A percentile compares a stretch with the other conserved stretches of the same genome.
phyloP scores from a whole-genome alignment of 257 asterid genomes.

The Nicotiana obtusifolia region DNA sequence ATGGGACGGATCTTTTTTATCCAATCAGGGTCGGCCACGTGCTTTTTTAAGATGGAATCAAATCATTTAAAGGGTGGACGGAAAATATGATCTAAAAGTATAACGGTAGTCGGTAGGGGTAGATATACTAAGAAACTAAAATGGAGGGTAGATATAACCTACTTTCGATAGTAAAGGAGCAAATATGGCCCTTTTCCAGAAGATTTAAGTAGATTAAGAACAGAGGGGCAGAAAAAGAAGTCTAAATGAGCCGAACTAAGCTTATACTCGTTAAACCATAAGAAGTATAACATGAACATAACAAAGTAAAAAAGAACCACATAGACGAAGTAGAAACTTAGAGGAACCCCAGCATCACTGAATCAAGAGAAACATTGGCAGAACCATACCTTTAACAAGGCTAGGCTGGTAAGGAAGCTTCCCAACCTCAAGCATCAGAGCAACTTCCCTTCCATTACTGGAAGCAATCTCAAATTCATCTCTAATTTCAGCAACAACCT shows the following conservation, averaged over 20 bases:
- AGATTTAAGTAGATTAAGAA: neutral
- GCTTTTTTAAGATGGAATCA: too few species aligned
- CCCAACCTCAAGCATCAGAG: slow-evolving; percentile 90
- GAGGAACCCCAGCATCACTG: neutral
- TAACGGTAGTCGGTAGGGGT: too few species aligned
- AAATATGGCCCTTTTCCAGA: too few species aligned
- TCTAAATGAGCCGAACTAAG: neutral
- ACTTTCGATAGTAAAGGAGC: too few species aligned
- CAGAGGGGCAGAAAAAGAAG: neutral
- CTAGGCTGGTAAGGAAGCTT: slow-evolving; percentile 84
- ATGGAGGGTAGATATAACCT: too few species aligned
- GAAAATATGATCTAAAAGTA: too few species aligned
- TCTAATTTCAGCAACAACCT: slow-evolving; percentile 85
- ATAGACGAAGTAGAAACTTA: neutral
- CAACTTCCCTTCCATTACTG: slow-evolving; percentile 79
- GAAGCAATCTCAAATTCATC: slow-evolving; percentile 88
- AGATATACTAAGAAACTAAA: too few species aligned
- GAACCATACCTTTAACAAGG: slow-evolving; percentile 57
- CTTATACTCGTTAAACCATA: neutral
- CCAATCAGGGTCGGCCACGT: too few species aligned
- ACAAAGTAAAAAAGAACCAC: neutral
- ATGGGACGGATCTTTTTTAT: too few species aligned
- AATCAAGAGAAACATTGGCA: neutral
- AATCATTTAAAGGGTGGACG: too few species aligned
- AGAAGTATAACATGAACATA: neutral